These are phyloP conservation scores for Nicotiana tomentosiformis DNA, from an alignment of 257 asterid genomes.

Conservation along the genomic window DNA sequence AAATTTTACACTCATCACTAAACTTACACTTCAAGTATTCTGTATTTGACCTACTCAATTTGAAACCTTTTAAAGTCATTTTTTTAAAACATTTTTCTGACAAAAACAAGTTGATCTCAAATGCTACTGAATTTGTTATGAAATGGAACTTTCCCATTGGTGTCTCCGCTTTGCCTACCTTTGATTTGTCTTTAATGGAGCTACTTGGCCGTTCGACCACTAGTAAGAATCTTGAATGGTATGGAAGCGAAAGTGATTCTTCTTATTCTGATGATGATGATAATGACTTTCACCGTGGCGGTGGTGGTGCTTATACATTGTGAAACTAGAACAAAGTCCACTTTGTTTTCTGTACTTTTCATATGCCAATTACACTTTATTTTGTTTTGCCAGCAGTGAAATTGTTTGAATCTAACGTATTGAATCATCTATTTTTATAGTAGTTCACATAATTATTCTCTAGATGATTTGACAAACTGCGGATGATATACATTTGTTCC, in stretches of 20 bases:
- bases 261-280: background rate
- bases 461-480: too few relatives aligned
- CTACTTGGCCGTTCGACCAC: background rate
- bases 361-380: background rate
- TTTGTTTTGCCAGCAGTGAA: background rate
- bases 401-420: background rate
- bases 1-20: too few relatives aligned
- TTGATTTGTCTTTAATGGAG: conserved; percentile 1
- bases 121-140: background rate
- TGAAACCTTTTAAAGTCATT: too few relatives aligned
- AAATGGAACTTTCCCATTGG: background rate
- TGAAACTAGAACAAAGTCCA: background rate
- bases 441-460: too few relatives aligned
- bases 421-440: too few relatives aligned
- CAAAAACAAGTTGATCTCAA: background rate
- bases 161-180: background rate
- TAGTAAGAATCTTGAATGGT: background rate
- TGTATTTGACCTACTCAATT: too few relatives aligned
- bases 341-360: background rate
- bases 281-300: background rate
- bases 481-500: background rate
- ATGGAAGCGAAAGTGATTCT: background rate
- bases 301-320: background rate
- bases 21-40: too few relatives aligned
- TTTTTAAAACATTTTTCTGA: background rate